Evolutionary conservation across 257 asterid species (phyloP).

Genomic region (Solanum sejunctum): DNA sequence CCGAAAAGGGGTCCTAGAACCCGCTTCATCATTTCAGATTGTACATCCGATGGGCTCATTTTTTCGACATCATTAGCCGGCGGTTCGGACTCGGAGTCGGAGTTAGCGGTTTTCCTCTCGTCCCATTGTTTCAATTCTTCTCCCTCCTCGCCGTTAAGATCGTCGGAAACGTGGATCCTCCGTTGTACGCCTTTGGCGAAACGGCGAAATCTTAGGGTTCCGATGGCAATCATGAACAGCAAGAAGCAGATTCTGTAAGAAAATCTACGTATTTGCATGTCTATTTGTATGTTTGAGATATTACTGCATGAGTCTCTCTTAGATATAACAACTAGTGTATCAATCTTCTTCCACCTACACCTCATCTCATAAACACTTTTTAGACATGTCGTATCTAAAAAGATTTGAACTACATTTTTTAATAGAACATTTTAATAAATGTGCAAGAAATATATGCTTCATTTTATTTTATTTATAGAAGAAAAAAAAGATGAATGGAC

Average conservation of each 20-base stretch:
- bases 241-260: constrained; percentile 4
- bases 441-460: too few species aligned
- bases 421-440: too few species aligned
- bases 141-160: constrained; percentile 86
- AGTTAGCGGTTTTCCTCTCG: constrained; percentile 18
- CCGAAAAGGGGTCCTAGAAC: constrained; percentile 79
- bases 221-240: constrained; percentile 28
- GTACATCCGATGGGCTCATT: constrained; percentile 38
- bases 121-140: constrained; percentile 85
- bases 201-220: constrained; percentile 6
- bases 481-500: background rate
- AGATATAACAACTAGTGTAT: too few species aligned
- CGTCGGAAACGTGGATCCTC: constrained; percentile 68
- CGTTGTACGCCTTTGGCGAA: constrained; percentile 34
- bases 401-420: too few species aligned
- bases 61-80: constrained; percentile 50
- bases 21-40: constrained; percentile 61
- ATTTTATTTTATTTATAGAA: too few species aligned
- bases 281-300: background rate
- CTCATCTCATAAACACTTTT: too few species aligned
- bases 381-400: too few species aligned
- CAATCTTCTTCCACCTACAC: too few species aligned
- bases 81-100: constrained; percentile 45
- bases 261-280: background rate
- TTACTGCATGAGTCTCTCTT: too few species aligned